Percentiles rank a stretch among this genome's conserved stretches.
Conservation (phyloP, 805 yeast species). For the Lipomyces yamanashiensis region DNA sequence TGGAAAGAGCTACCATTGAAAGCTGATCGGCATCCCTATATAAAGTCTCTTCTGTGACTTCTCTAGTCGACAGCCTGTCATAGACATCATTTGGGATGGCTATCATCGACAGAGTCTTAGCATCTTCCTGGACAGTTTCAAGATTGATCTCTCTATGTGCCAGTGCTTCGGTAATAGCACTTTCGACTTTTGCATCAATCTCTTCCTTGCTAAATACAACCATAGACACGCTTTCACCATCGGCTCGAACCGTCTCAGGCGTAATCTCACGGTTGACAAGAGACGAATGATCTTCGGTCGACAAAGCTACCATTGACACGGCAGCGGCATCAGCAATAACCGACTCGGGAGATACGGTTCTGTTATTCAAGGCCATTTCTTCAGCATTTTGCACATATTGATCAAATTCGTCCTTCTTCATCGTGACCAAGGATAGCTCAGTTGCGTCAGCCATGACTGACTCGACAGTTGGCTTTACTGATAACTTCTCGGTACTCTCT, state of each 20-base stretch:
- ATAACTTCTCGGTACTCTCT: not conserved
- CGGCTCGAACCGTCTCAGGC: constrained; percentile 3
- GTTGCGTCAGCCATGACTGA: constrained; percentile 13
- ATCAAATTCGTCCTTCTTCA: constrained; percentile 24
- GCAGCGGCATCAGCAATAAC: constrained; percentile 31
- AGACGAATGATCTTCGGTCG: constrained; percentile 36
- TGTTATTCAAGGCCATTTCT: constrained; percentile 7
- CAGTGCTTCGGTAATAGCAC: not conserved
- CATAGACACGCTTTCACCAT: constrained; percentile 8
- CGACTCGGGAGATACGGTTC: constrained; percentile 10
- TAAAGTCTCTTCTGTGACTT: constrained; percentile 11
- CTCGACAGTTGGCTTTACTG: constrained; percentile 8
- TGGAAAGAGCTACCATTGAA: constrained; percentile 37
- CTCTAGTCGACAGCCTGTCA: not conserved
- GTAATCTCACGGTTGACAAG: constrained; percentile 20
- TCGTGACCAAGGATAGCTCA: constrained; percentile 12
- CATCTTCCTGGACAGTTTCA: constrained; percentile 14
- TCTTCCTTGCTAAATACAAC: constrained; percentile 34
- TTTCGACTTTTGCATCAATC: constrained; percentile 19
- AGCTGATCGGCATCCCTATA: constrained; percentile 29
- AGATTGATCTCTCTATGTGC: constrained; percentile 1
- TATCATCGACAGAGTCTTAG: constrained; percentile 5
- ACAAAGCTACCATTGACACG: constrained; percentile 33
- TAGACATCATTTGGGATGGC: constrained; percentile 28
- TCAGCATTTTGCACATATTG: not conserved